phyloP scores from a whole-genome alignment of 2,329 filamentous ascomycete species.

The Fusarium xylarioides region DNA sequence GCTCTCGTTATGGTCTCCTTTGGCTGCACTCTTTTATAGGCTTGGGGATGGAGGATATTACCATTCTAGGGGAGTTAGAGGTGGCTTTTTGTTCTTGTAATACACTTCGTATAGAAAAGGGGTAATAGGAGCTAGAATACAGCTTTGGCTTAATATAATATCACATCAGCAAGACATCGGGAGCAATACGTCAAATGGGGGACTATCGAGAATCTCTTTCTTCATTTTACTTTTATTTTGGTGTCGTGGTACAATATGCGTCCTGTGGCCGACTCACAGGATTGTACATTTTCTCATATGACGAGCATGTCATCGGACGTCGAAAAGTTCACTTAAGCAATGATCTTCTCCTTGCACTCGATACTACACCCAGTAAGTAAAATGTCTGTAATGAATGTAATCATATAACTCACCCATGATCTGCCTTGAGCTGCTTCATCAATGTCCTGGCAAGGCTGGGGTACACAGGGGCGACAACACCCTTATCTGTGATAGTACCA shows the following conservation, averaged over 20 bases:
- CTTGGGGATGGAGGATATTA: neutral
- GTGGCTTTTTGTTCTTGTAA: neutral
- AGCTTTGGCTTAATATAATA: constrained; percentile 15
- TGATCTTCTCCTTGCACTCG: constrained; percentile 29
- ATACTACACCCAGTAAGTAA: constrained; percentile 7
- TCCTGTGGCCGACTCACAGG: neutral
- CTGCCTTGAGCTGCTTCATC: constrained; percentile 80
- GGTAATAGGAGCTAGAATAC: constrained; percentile 5
- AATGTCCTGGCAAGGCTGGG: constrained; percentile 76
- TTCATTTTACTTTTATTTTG: constrained; percentile 19
- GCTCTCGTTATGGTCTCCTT: neutral
- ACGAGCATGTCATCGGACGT: neutral
- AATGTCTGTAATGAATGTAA: neutral
- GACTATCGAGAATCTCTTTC: neutral
- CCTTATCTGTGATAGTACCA: constrained; percentile 76
- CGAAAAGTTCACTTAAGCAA: constrained; percentile 6
- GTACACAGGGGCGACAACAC: constrained; percentile 80
- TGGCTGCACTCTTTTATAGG: constrained; percentile 18
- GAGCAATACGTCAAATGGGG: neutral
- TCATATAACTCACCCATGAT: constrained; percentile 62
- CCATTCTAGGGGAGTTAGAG: neutral
- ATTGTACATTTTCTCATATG: neutral
- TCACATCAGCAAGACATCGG: constrained; percentile 10
- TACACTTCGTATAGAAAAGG: constrained; percentile 22
- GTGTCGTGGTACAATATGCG: neutral